A percentile compares a stretch with the other conserved stretches of the same genome.
Evolutionary conservation across 108 stramenopile genomes (phyloP).

Genomic region (Chaetoceros muelleri): DNA sequence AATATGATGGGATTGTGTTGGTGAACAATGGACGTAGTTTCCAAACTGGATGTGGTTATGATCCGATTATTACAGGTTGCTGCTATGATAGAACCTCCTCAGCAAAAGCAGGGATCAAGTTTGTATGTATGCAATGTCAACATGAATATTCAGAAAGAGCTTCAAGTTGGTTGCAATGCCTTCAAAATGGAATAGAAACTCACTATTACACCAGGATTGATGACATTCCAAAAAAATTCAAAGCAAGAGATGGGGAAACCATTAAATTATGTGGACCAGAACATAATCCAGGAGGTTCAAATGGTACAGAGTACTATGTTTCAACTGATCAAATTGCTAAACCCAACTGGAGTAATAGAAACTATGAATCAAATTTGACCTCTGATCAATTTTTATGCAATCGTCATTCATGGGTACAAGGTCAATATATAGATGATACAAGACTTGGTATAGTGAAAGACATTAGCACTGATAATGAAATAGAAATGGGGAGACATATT

Average conservation of each 20-base stretch:
- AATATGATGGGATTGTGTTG: slow-evolving; percentile 32
- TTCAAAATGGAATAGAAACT: slow-evolving; percentile 15
- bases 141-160: no score
- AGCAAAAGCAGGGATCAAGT: slow-evolving; percentile 1
- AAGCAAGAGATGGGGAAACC: slow-evolving; percentile 8
- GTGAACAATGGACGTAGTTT: slow-evolving; percentile 46
- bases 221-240: slow-evolving; percentile 8
- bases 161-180: no score
- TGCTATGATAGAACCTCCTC: no score
- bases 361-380: slow-evolving; percentile 13
- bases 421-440: slow-evolving; percentile 65
- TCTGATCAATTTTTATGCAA: slow-evolving; percentile 56
- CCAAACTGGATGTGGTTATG: slow-evolving; percentile 72
- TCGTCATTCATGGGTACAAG: slow-evolving; percentile 56
- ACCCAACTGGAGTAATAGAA: slow-evolving; percentile 4
- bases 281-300: slow-evolving; percentile 13
- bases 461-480: no score
- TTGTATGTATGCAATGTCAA: slow-evolving; percentile 2
- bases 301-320: slow-evolving; percentile 13
- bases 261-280: slow-evolving; percentile 29
- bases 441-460: slow-evolving; percentile 16
- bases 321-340: not conserved
- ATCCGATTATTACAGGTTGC: slow-evolving; percentile 66
- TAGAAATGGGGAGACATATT: slow-evolving; percentile 36
- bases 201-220: slow-evolving; percentile 12